Evolutionary conservation across 208 protist species (phyloP).

Genomic region (Leptomonas pyrrhocoris): DNA sequence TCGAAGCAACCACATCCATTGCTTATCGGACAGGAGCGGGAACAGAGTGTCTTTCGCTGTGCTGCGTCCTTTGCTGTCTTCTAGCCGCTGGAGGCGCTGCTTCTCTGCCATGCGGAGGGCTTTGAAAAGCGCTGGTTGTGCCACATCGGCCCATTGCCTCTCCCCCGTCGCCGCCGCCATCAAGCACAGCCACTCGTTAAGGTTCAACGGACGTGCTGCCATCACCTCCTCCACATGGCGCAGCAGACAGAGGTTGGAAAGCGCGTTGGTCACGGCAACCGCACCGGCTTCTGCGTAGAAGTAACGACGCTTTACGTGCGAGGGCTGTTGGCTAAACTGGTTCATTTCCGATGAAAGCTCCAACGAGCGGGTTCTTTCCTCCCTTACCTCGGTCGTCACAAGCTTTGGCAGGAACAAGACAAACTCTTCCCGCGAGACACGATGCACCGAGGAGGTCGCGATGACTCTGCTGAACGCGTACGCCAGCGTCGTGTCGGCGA

Average conservation of each 20-base stretch:
- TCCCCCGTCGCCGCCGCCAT: neutral
- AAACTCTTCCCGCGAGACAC: conserved; percentile 27
- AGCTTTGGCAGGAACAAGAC: conserved; percentile 18
- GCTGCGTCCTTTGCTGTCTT: neutral
- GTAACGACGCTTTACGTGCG: neutral
- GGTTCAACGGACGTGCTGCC: neutral
- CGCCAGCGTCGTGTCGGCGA: neutral
- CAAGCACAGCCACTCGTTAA: conserved; percentile 28
- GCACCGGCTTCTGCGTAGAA: conserved; percentile 4
- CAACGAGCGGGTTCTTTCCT: neutral
- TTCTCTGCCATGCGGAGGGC: conserved; percentile 7
- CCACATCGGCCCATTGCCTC: conserved; percentile 9
- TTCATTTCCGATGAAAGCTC: neutral
- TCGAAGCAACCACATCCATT: conserved; percentile 1
- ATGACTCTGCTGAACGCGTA: neutral
- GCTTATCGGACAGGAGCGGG: neutral
- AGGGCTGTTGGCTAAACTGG: neutral
- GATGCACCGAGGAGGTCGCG: neutral
- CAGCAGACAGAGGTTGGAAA: conserved; percentile 21
- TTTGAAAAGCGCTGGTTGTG: neutral
- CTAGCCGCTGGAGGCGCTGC: conserved; percentile 2
- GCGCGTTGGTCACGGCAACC: conserved; percentile 1
- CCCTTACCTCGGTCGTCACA: neutral
- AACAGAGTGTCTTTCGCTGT: conserved; percentile 8
- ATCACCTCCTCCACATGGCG: conserved; percentile 13